phyloP scores from a whole-genome alignment of 2,329 filamentous ascomycete genomes.

The Thielaviopsis musarum region DNA sequence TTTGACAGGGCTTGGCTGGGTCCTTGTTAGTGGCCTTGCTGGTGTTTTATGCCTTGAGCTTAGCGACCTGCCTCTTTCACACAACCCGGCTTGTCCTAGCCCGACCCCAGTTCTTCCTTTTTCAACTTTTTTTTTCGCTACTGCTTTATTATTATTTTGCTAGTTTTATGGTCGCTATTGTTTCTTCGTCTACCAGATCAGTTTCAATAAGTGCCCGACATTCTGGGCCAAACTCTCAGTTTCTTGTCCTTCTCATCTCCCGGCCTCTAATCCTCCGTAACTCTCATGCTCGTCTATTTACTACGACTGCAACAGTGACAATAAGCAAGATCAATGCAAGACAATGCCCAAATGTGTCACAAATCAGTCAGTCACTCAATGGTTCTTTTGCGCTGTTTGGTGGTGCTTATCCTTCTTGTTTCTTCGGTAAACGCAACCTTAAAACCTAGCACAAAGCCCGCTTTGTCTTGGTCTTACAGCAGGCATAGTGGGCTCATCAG shows the following conservation, averaged over 20 bases:
- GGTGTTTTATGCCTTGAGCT: not conserved
- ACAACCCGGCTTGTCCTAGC: not conserved
- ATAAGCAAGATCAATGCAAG: not conserved
- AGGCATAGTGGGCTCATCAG: not conserved
- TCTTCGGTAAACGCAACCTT: not conserved
- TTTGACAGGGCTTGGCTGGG: not conserved
- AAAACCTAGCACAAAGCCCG: not conserved
- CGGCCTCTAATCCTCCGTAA: not conserved
- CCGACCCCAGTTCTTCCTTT: not conserved
- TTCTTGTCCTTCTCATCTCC: not conserved
- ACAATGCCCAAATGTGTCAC: not conserved
- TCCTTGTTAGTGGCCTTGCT: not conserved
- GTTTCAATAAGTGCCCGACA: not conserved
- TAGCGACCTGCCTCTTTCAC: conserved; percentile 3
- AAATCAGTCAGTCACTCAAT: not conserved
- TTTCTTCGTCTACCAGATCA: not conserved
- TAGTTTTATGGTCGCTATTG: not conserved
- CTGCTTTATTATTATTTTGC: not conserved
- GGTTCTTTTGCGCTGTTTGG: not conserved
- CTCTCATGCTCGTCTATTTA: not conserved
- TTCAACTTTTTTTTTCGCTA: not conserved
- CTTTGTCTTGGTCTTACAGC: not conserved
- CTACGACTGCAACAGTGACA: not conserved
- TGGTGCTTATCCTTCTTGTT: not conserved
- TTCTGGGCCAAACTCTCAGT: not conserved